Evolutionary conservation across 2,329 filamentous ascomycete species (phyloP), one percentile per base, ranked within the genome.

Genomic region (Fusarium brevicatenulatum): DNA sequence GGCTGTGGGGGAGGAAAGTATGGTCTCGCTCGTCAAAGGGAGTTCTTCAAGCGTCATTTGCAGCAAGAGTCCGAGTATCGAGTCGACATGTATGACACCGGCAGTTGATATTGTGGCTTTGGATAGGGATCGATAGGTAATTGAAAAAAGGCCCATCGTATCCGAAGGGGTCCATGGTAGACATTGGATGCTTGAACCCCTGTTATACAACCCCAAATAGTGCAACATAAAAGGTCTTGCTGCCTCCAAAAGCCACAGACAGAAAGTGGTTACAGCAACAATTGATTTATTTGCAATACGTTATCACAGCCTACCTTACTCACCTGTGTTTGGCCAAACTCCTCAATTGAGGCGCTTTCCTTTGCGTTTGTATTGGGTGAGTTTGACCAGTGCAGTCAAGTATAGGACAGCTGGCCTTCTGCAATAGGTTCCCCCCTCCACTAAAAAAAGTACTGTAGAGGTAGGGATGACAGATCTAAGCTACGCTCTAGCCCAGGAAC

Each of bases 401-500:
- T 69, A 69, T 57, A 73, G 71, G 63, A 73, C 71, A 73, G 67
- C 71, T 73, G 71, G 71, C 71, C 71, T 73, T 71, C 63, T 72
- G 58, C 63, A 57, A 68, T 71, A 71, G 65, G 61, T 47, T 40
- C 50, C 57, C 47, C 57, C 64, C 55, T 68, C 64, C 66, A 68
- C 66, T 68, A 67, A 67, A 67, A 69, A 68, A 69, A 57, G 46
- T 58, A 43, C 40, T 37, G 25, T 43, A 58, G 23, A 63, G 47
- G 46, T 53, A 69, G 66, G 66, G 65, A 68, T 65, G 43, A 32
- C n/a, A 64, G 66, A 70, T 70, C 66, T 69, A 52, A 57, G 52
- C 53, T 67, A 57, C 30, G 54, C 63, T 66, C 55, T 66, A 66
- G 54, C 62, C 61, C 61, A 67, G 71, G 61, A 66, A 66, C 71